A percentile compares a stretch with the other conserved stretches of the same genome.
These are phyloP conservation scores for Coniochaeta hoffmannii DNA, from an alignment of 2,329 filamentous ascomycete genomes.

Conservation along the genomic window DNA sequence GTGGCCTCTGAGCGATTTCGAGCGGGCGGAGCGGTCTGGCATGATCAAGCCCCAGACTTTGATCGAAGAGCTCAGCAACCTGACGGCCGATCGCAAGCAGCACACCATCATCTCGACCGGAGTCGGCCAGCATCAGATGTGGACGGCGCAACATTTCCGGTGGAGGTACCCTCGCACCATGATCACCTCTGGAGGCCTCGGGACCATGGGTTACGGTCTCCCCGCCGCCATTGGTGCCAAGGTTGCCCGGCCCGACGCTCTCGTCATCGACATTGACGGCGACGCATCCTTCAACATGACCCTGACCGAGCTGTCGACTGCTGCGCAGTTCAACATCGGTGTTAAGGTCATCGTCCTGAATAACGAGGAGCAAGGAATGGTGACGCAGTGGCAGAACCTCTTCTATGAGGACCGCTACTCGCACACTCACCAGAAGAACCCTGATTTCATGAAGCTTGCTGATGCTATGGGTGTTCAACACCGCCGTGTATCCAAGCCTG, in stretches of 20 bases:
- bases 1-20: constrained; percentile 79
- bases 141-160: constrained; percentile 92
- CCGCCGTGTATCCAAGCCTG: constrained; percentile 62
- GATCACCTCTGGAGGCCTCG: constrained; percentile 93
- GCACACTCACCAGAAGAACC: constrained; percentile 90
- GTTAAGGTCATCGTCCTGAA: constrained; percentile 93
- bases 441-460: constrained; percentile 89
- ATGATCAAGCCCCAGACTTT: constrained; percentile 92
- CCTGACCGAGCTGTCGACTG: constrained; percentile 86
- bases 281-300: constrained; percentile 99
- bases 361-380: constrained; percentile 98
- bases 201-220: constrained; percentile 93
- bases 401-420: constrained; percentile 93
- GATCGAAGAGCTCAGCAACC: constrained; percentile 81
- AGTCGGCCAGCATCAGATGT: constrained; percentile 99
- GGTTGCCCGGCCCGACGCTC: constrained; percentile 66
- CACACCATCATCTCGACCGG: constrained; percentile 85
- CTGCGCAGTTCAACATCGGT: constrained; percentile 91
- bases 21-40: constrained; percentile 66
- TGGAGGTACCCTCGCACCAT: constrained; percentile 89
- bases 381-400: constrained; percentile 96
- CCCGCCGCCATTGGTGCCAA: constrained; percentile 94
- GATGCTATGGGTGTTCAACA: constrained; percentile 86
- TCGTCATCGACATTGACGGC: constrained; percentile 93
- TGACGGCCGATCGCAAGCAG: constrained; percentile 74